Evolutionary conservation across 805 yeast genomes (phyloP).

Genomic region (Blastobotrys robertii): DNA sequence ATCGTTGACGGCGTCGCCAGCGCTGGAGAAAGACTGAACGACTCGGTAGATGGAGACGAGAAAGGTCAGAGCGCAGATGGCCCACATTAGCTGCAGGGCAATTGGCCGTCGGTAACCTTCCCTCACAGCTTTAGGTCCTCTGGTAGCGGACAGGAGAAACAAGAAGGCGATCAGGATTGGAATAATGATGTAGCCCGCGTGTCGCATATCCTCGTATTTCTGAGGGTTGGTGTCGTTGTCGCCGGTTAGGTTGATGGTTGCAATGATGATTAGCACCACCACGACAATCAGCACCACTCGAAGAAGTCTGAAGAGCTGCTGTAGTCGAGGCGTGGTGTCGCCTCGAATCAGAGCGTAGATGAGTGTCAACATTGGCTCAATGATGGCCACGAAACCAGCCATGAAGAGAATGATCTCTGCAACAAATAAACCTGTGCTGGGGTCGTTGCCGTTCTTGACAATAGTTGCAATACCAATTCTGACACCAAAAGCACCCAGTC

Average conservation of each 20-base stretch:
- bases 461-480: background rate
- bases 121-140: background rate
- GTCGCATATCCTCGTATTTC: background rate
- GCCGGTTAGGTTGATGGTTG: background rate
- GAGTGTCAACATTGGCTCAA: background rate
- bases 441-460: background rate
- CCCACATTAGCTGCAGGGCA: background rate
- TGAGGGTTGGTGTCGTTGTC: background rate
- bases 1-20: background rate
- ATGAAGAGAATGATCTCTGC: background rate
- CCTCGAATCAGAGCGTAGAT: background rate
- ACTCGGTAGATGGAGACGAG: background rate
- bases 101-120: background rate
- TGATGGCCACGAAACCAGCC: conserved; percentile 1
- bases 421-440: background rate
- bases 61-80: background rate
- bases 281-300: background rate
- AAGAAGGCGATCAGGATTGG: background rate
- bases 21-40: background rate
- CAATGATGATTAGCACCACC: background rate
- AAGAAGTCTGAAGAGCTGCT: background rate
- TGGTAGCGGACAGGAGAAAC: background rate
- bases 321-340: background rate
- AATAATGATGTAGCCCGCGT: background rate
- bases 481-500: background rate